These are phyloP conservation scores for Phoma sp. DNA, from an alignment of 2,329 filamentous ascomycete species.

Conservation along the genomic window DNA sequence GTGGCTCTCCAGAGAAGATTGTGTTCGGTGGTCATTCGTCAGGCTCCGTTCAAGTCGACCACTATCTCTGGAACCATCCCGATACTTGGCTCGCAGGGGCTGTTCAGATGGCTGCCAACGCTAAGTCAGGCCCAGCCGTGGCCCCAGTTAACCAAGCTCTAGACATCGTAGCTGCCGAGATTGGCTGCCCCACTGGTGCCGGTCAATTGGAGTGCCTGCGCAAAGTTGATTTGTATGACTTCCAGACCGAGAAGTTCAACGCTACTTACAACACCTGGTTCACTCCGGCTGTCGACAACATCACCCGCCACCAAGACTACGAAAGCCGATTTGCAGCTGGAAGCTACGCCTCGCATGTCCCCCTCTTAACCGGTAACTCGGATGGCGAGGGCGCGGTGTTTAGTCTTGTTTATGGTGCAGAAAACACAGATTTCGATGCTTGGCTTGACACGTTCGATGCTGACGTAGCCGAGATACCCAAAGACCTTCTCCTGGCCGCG, in stretches of 20 bases:
- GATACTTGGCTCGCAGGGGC: slow-evolving; percentile 28
- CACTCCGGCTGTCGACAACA: slow-evolving; percentile 31
- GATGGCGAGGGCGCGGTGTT: slow-evolving; percentile 36
- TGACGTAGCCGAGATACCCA: slow-evolving; percentile 49
- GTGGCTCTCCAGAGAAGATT: slow-evolving; percentile 51
- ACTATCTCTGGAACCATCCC: slow-evolving; percentile 36
- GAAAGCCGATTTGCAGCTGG: slow-evolving; percentile 30
- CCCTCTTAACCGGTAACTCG: slow-evolving; percentile 36
- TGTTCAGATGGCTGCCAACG: slow-evolving; percentile 35
- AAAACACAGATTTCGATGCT: slow-evolving; percentile 46
- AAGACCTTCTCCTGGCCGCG: slow-evolving; percentile 39
- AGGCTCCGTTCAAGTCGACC: slow-evolving; percentile 35
- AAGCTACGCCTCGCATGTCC: slow-evolving; percentile 35
- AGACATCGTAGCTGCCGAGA: slow-evolving; percentile 32
- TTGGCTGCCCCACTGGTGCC: slow-evolving; percentile 26
- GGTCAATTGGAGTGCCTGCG: slow-evolving; percentile 32
- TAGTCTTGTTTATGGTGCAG: slow-evolving; percentile 29
- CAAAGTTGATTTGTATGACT: slow-evolving; percentile 29
- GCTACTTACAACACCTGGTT: slow-evolving; percentile 34
- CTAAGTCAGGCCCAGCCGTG: slow-evolving; percentile 32
- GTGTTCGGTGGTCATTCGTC: slow-evolving; percentile 51
- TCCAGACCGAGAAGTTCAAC: slow-evolving; percentile 36
- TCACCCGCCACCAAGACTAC: slow-evolving; percentile 30
- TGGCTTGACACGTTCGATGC: slow-evolving; percentile 56
- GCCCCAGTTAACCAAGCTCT: slow-evolving; percentile 29